Conservation (phyloP, 495 filamentous ascomycete species). For the Neurospora africana region DNA sequence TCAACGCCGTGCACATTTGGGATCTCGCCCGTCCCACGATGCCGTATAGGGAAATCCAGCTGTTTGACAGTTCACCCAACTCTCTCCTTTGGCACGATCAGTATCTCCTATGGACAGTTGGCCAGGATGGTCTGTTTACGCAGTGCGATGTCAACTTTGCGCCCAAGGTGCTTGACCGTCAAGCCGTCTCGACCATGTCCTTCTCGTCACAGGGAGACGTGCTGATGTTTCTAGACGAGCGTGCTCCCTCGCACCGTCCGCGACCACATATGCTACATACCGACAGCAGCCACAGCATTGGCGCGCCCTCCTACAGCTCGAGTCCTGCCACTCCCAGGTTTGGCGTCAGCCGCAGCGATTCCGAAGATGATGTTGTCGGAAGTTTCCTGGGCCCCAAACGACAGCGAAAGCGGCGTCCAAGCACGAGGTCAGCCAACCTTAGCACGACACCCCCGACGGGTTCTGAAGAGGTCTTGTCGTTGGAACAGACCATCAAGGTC, state of each 20-base stretch:
- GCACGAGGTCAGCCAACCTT: constrained; percentile 27
- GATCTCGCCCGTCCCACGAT: constrained; percentile 80
- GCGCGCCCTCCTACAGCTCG: constrained; percentile 30
- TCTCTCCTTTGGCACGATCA: constrained; percentile 85
- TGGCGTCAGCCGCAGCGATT: constrained; percentile 51
- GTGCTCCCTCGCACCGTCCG: constrained; percentile 26
- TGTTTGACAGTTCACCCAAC: constrained; percentile 58
- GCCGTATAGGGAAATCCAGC: constrained; percentile 75
- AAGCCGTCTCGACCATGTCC: constrained; percentile 50
- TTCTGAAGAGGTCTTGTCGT: constrained; percentile 40
- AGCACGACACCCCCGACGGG: constrained; percentile 52
- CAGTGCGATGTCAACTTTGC: constrained; percentile 83
- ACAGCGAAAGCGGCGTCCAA: constrained; percentile 27
- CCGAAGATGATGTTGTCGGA: constrained; percentile 56
- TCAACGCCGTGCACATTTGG: constrained; percentile 76
- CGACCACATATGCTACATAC: constrained; percentile 22
- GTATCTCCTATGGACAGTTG: constrained; percentile 85
- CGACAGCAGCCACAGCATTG: constrained; percentile 15
- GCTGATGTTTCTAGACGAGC: constrained; percentile 45
- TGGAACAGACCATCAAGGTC: constrained; percentile 52
- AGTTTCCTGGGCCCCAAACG: constrained; percentile 45
- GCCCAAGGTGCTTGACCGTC: constrained; percentile 66
- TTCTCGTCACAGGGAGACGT: constrained; percentile 53
- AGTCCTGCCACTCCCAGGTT: constrained; percentile 35
- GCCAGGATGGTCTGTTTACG: constrained; percentile 69